Percentiles rank a stretch among this genome's conserved stretches.
phyloP scores from a whole-genome alignment of 75 land plant species.

The Picea sitchensis region DNA sequence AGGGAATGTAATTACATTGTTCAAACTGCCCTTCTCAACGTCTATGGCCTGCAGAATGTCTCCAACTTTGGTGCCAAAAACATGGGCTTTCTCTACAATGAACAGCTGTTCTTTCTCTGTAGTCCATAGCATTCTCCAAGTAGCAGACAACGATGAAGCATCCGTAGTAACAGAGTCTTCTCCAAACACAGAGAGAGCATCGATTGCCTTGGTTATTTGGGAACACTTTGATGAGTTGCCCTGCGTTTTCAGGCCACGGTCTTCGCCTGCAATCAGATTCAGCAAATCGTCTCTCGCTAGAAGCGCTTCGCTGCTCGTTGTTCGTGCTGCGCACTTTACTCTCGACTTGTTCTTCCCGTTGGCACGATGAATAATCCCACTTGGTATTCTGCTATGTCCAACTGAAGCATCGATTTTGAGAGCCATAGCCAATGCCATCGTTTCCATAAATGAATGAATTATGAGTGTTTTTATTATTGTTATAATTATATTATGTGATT shows the following conservation, averaged over 20 bases:
- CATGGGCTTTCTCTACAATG: slow-evolving; percentile 60
- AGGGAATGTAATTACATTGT: slow-evolving; percentile 95
- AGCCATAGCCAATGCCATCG: not conserved
- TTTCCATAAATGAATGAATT: no score
- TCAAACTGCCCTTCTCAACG: slow-evolving; percentile 52
- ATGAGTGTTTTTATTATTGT: no score
- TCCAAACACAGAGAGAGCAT: slow-evolving; percentile 38
- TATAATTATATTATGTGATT: no score
- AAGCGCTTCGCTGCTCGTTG: slow-evolving; percentile 14
- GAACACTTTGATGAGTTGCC: slow-evolving; percentile 27
- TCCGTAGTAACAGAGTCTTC: slow-evolving; percentile 50
- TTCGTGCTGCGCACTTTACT: not conserved
- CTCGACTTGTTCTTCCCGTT: not conserved
- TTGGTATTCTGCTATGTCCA: not conserved
- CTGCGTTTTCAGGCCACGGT: slow-evolving; percentile 69
- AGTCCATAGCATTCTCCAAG: slow-evolving; percentile 96
- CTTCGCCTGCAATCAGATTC: slow-evolving; percentile 57
- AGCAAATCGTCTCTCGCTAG: slow-evolving; percentile 56
- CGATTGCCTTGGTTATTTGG: slow-evolving; percentile 46
- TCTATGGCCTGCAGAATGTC: slow-evolving; percentile 97
- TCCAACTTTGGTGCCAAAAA: slow-evolving; percentile 83
- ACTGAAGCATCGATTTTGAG: not conserved
- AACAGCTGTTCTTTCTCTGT: slow-evolving; percentile 89
- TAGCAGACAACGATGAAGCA: slow-evolving; percentile 43
- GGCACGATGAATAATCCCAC: not conserved